Conservation (phyloP, 805 yeast species). For the Ogataea kodamae region DNA sequence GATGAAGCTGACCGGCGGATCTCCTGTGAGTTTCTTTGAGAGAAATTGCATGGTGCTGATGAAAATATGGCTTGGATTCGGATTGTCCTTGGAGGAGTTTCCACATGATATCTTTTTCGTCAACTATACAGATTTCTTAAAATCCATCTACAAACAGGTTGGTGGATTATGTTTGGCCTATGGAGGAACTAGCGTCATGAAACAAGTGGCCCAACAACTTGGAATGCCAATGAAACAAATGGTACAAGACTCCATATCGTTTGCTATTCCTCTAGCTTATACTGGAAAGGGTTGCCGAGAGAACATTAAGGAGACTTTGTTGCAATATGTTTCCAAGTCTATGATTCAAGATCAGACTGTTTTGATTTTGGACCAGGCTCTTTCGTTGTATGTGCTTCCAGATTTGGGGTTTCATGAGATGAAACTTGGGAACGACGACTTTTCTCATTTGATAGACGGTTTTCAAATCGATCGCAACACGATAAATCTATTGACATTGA, state of each 20-base stretch:
- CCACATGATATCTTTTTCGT: slow-evolving; percentile 40
- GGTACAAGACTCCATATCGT: slow-evolving; percentile 26
- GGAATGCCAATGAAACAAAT: slow-evolving; percentile 6
- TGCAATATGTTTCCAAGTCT: neutral
- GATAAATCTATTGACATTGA: slow-evolving; percentile 2
- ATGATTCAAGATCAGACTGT: slow-evolving; percentile 2
- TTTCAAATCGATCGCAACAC: neutral
- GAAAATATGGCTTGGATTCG: slow-evolving; percentile 42
- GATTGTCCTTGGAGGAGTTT: slow-evolving; percentile 32
- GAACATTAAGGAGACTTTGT: neutral
- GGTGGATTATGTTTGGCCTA: slow-evolving; percentile 37
- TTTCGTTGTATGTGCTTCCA: neutral
- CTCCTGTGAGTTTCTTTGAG: slow-evolving; percentile 28
- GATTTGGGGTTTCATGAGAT: slow-evolving; percentile 25
- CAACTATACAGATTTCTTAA: slow-evolving; percentile 30
- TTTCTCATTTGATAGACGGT: neutral
- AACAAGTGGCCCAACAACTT: slow-evolving; percentile 15
- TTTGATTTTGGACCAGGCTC: slow-evolving; percentile 1
- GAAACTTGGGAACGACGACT: slow-evolving; percentile 8
- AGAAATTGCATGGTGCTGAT: slow-evolving; percentile 35
- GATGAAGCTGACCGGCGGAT: slow-evolving; percentile 20
- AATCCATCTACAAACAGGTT: slow-evolving; percentile 35
- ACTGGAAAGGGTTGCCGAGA: slow-evolving; percentile 10
- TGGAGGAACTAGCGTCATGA: slow-evolving; percentile 18
- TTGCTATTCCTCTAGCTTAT: slow-evolving; percentile 38